A percentile compares a stretch with the other conserved stretches of the same genome.
Evolutionary conservation across 2,329 filamentous ascomycete species (phyloP).

Genomic region (Neocucurbitaria cava): DNA sequence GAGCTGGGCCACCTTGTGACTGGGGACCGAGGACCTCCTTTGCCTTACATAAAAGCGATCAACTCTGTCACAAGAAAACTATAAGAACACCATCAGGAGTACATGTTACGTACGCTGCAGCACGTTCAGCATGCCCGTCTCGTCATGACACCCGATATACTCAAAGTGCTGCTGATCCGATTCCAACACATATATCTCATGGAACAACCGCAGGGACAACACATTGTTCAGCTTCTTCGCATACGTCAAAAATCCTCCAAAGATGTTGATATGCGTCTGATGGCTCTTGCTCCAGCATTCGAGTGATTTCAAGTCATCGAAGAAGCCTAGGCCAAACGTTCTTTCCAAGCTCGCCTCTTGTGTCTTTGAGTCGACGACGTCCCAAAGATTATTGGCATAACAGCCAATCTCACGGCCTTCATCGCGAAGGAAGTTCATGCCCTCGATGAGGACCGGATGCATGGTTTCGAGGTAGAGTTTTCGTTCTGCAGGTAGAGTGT

Average conservation of each 20-base stretch:
- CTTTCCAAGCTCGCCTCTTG: conserved; percentile 32
- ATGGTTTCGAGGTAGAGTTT: conserved; percentile 55
- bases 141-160: conserved; percentile 51
- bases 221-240: conserved; percentile 47
- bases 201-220: conserved; percentile 49
- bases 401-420: conserved; percentile 54
- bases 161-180: conserved; percentile 53
- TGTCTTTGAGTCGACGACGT: conserved; percentile 43
- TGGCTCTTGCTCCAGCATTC: conserved; percentile 53
- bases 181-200: conserved; percentile 52
- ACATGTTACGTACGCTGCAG: not conserved
- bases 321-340: conserved; percentile 54
- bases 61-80: too few species aligned
- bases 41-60: too few species aligned
- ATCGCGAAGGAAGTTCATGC: conserved; percentile 56
- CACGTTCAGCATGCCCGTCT: conserved; percentile 43
- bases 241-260: conserved; percentile 51
- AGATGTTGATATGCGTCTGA: conserved; percentile 52
- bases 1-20: too few species aligned
- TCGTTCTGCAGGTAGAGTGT: conserved; percentile 50
- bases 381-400: conserved; percentile 55
- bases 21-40: too few species aligned
- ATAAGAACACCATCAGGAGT: too few species aligned
- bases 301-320: conserved; percentile 51
- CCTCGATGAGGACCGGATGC: conserved; percentile 53